Base-by-base conservation (phyloP, 129 eudicot species). In the Artemisia argyi region DNA sequence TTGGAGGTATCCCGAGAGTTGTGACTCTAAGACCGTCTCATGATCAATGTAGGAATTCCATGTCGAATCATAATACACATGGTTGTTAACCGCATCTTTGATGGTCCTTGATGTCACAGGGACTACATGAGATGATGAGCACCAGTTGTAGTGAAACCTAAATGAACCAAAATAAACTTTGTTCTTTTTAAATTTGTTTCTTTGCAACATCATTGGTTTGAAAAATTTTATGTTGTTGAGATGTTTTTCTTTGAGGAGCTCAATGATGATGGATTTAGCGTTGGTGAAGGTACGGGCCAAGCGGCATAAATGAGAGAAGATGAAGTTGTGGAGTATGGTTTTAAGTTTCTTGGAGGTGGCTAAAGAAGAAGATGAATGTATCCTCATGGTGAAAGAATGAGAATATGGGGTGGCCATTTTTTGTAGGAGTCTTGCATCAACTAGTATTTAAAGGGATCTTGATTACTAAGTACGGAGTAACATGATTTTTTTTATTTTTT, bases 71-170 rank as follows among this genome's bases (percentile, higher is more conserved):
- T 79, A 77, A 67, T 81, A 84, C 2, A 76, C 76, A 35, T 83
- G 73, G 53, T 48, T 35, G 15, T 5, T 69, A 50, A 69, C 15
- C 9, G 19, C 71, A 18, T 73, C 69, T 11, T 18, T 18, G 35
- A 53, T 64, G 16, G 58, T 62, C 64, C 71, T 63, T 60, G 64
- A 51, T 52, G 39, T 32, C 6, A 32, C 39, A 4, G 98, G 98
- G 72, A 86, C 61, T 17, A 80, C 81, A 70, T 79, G 94, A n/a
- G 93, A 84, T 2, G 94, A 84, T 3, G 94, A 81, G 57, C 88
- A 81, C 90, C 89, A 85, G 68, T 89, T 89, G 80, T 89, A 89
- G 56, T 78, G 89, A 52, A 92, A 69, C 70, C 98, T 77, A 73
- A 89, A 92, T 0, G 98, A 92, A 35, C 85, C 89, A 53, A 85